These are phyloP conservation scores for Cutaneotrichosporon dermatis DNA, from an alignment of 1,284 basidiomycete genomes.

Conservation along the genomic window DNA sequence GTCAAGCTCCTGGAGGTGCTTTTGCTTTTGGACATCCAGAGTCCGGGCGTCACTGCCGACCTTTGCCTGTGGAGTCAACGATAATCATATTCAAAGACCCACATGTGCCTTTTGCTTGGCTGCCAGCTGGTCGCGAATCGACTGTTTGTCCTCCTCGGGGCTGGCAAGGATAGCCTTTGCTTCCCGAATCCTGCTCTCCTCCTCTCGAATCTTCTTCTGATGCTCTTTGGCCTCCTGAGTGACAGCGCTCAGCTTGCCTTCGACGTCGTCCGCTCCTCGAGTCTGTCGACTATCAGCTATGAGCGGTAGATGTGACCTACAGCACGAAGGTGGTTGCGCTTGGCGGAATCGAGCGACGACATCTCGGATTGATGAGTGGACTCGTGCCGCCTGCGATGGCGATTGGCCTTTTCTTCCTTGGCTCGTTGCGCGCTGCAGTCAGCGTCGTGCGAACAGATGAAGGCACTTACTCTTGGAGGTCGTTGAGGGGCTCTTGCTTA, in stretches of 20 bases:
- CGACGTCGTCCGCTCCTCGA: not conserved
- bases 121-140: not conserved
- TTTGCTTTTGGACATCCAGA: not conserved
- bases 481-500: not conserved
- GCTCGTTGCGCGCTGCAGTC: not conserved
- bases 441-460: not conserved
- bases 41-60: too few relatives aligned
- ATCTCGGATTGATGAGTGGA: not conserved
- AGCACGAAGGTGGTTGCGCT: not conserved
- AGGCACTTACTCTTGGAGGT: not conserved
- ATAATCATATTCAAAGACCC: too few relatives aligned
- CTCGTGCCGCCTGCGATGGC: not conserved
- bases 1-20: not conserved
- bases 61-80: too few relatives aligned
- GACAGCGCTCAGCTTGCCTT: not conserved
- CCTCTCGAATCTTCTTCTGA: not conserved
- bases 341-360: not conserved
- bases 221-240: not conserved
- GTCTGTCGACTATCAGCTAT: not conserved
- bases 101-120: not conserved
- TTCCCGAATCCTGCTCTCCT: not conserved
- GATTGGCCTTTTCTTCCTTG: not conserved
- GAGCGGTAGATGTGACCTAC: not conserved
- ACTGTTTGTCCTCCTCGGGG: not conserved
- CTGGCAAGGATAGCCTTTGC: not conserved